Base-by-base conservation (phyloP, 345 rosid genomes). In the Salix brachista region DNA sequence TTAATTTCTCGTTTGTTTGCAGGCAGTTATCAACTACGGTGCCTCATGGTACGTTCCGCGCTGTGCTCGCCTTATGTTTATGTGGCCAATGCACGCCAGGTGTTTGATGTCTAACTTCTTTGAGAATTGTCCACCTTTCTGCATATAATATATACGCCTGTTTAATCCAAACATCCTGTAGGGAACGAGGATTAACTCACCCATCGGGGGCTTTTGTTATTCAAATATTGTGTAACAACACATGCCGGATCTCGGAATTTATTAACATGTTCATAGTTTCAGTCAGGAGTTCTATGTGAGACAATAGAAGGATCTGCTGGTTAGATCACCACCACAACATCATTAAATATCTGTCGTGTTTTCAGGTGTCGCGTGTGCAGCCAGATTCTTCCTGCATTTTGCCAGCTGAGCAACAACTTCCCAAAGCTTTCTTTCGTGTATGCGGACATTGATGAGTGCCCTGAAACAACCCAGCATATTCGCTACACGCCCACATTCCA, bases 401-500 rank as follows among this genome's bases (percentile, higher is more conserved):
- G 86, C 85, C 66, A 79, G 84, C 85, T 95, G 75, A 91, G 97
- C 81, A 88, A 88, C 83, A 75, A 72, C 34, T 95, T 93, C 79
- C 86, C 89, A 0, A 87, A 84, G 86, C 85, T 90, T 19, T 82
- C 84, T 18, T 93, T 95, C 78, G 83, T 93, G 44, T 95, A 95
- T 34, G 94, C 98, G 3, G 99, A 93, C 75, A 93, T 95, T 50
- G 99, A 95, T 48, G 97, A 95, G 77, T 95, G 98, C 82, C 96
- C 98, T 0, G 97, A 91, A 80, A 88, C 97, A 1, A 93, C 99
- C 2, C 90, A 78, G 65, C 91, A 89, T 41, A 89, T 96, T 65
- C 94, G 98, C 21, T 96, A 92, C 86, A 92, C 99, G 0, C 99
- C 99, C 1, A 89, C 97, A 6, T 93, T 96, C 75, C 96, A 90